Evolutionary conservation across 2,329 filamentous ascomycete species (phyloP), one percentile per base, ranked within the genome.

Genomic region (Sporothrix curviconia): DNA sequence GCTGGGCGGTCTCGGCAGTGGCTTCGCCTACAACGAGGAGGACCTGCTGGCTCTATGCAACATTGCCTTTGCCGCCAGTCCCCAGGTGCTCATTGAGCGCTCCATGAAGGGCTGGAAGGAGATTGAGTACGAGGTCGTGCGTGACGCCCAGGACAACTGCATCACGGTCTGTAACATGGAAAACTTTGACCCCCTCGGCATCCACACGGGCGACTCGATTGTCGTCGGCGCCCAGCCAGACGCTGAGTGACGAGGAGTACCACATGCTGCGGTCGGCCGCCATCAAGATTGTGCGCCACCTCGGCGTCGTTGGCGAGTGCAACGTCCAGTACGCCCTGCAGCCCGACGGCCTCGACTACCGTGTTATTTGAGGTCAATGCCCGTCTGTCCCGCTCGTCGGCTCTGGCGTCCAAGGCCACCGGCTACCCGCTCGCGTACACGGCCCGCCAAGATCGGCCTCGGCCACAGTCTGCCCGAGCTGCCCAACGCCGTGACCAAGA

Each of bases 71-170:
- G 47, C 81, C 99, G 59, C 95, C 92, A 44, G 83, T 97, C 92
- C 94, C 51, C 94, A 99, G 74, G 96, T 99, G 67, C 76, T 99
- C 70, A 92, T 99, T 59, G 94, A 99, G 79, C 97, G 97, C 77
- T 96, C 91, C 54, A 84, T 99, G 66, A 97, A 96, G 80, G 94
- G 94, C 72, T 99, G 94, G 94, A 99, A 99, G 76, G 94, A 99
- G 75, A 87, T 96, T 52, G 94, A 99, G 74, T 99, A 97, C 69
- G 94, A 97, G 75, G 94, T 97, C 58, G 94, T 97, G 62, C 89
- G 94, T 66, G 94, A 99, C 73, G 92, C 90, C 55, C 86, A 89
- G 72, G 95, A 97, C 81, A 99, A 99, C 82, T 97, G 94, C 72
- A 97, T 97, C 68, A 97, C 92, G 3, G 92, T 97, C 66, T 97